Percentiles rank a stretch among this genome's conserved stretches.
Evolutionary conservation across 2,329 filamentous ascomycete genomes (phyloP).

Genomic region (Lecanoromycetidae sp.): DNA sequence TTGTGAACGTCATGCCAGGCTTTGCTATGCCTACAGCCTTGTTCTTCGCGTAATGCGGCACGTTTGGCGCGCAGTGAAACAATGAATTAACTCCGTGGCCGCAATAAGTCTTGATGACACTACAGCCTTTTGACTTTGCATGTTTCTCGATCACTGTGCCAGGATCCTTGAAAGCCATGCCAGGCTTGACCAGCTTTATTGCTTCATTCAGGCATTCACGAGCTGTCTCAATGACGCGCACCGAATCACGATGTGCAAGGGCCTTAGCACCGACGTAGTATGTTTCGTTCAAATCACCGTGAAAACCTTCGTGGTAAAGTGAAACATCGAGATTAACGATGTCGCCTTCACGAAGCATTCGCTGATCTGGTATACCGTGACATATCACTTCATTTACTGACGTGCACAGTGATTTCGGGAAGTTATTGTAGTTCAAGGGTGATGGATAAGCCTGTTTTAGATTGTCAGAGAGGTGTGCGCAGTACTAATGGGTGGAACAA

Average conservation of each 20-base stretch:
- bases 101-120: conserved; percentile 89
- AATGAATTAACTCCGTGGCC: conserved; percentile 89
- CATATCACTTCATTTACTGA: conserved; percentile 96
- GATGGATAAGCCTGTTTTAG: conserved; percentile 74
- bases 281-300: conserved; percentile 94
- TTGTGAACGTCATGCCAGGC: conserved; percentile 96
- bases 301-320: conserved; percentile 86
- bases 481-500: conserved; percentile 7
- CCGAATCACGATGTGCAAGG: conserved; percentile 67
- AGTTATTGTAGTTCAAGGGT: conserved; percentile 86
- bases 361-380: conserved; percentile 91
- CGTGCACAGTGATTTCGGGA: conserved; percentile 96
- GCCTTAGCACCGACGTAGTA: conserved; percentile 94
- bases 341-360: conserved; percentile 77
- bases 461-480: conserved; percentile 11
- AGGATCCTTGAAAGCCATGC: conserved; percentile 81
- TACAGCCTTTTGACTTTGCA: conserved; percentile 73
- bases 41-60: conserved; percentile 97
- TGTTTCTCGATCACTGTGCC: conserved; percentile 93
- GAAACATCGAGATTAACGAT: conserved; percentile 96
- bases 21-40: conserved; percentile 92
- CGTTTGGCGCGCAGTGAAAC: conserved; percentile 87
- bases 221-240: conserved; percentile 81
- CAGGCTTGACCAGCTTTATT: conserved; percentile 85
- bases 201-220: conserved; percentile 82